Base-by-base conservation (phyloP, 306 rosid species). In the Lathyrus sativus region DNA sequence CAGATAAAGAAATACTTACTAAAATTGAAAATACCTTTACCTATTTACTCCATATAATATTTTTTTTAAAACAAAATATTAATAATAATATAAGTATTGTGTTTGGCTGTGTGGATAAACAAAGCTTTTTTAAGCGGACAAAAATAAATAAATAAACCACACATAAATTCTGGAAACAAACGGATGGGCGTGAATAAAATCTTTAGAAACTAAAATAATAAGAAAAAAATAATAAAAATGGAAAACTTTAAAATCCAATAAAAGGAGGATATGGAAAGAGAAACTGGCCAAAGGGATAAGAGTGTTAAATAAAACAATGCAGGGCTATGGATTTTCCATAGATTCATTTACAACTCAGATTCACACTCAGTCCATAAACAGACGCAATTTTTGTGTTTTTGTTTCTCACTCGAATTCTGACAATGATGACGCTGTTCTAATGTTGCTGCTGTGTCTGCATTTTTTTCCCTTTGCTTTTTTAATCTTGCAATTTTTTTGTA, bases 221-320 rank as follows among this genome's bases (percentile, higher is more conserved):
- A 46, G 14, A 6, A 51, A 51, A 18, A 51, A 51, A 51, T 18
- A 3, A 22, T 51, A 19, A 51, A 51, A 18, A 28, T 51, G n/a
- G 58, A 51, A 51, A 51, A 51, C 11, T 19, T 18, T 18, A 22
- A 51, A 51, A 51, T 11, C 57, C 57, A 19, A 51, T 51, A 19
- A 51, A 51, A 51, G 31, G 57, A 50, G n/a, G 58, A 51, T 29
- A 51, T 13, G 3, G 31, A 51, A 51, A 51, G 29, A 51, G 53
- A 62, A 73, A 14, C 10, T 41, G 61, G 44, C 63, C 7, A 53
- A 73, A 39, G 35, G 56, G 51, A 48, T 41, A 73, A 64, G 12
- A 29, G 77, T 15, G 56, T 39, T 39, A 37, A 72, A 41, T 15
- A 63, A 11, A 51, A 42, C 46, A 51, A 7, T 19, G 57, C 46